phyloP scores from a whole-genome alignment of 352 stramenopile species.

The Phytopythium sindhum region DNA sequence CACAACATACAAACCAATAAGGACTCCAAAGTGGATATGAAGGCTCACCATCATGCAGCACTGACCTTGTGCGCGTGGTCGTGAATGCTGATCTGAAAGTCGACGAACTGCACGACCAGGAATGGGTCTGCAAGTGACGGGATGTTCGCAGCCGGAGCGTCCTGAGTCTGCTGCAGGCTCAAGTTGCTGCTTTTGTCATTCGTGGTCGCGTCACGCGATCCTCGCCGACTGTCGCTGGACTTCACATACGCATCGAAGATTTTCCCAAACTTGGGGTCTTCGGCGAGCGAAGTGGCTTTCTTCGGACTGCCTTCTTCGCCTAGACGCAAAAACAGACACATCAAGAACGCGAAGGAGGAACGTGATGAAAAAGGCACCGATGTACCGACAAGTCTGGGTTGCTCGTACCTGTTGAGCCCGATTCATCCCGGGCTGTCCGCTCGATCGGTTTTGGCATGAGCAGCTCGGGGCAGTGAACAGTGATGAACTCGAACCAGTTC shows the following conservation, averaged over 20 bases:
- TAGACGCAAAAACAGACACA: not conserved
- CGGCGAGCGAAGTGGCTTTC: conserved; percentile 59
- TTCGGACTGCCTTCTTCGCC: conserved; percentile 40
- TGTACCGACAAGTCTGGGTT: not conserved
- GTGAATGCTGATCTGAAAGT: conserved; percentile 79
- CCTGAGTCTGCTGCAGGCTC: conserved; percentile 7
- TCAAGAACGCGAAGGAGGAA: not conserved
- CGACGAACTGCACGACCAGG: conserved; percentile 70
- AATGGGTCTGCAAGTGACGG: conserved; percentile 43
- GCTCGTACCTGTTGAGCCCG: not conserved
- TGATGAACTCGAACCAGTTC: conserved; percentile 56
- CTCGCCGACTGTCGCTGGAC: conserved; percentile 3
- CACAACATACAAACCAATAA: not conserved
- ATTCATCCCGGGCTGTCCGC: not conserved
- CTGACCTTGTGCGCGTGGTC: conserved; percentile 57
- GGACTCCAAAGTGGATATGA: not conserved
- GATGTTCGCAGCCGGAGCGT: conserved; percentile 4
- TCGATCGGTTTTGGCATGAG: conserved; percentile 20
- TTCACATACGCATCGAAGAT: conserved; percentile 42
- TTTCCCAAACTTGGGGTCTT: conserved; percentile 68
- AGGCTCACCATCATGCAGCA: not conserved
- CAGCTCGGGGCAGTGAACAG: conserved; percentile 41
- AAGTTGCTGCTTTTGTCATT: conserved; percentile 13
- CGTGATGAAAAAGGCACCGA: not conserved
- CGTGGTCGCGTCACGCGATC: conserved; percentile 10